Conservation (phyloP, 2,329 filamentous ascomycete species). For the Talaromyces sp. region DNA sequence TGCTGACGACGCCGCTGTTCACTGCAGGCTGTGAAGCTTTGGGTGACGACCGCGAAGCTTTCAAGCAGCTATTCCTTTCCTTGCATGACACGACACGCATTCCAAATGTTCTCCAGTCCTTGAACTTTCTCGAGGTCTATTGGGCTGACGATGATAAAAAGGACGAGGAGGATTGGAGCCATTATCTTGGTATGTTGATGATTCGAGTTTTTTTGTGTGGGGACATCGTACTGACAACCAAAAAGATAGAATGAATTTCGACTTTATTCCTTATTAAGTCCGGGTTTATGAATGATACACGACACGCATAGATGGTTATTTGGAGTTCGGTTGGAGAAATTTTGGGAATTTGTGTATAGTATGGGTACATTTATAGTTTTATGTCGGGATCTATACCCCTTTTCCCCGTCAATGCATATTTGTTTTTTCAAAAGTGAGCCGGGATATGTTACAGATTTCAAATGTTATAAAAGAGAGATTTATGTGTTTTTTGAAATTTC, state of each 20-base stretch:
- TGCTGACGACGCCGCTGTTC: slow-evolving; percentile 40
- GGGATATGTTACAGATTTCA: background rate
- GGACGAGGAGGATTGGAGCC: slow-evolving; percentile 34
- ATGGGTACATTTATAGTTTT: background rate
- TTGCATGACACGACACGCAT: slow-evolving; percentile 37
- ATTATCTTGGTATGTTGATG: slow-evolving; percentile 30
- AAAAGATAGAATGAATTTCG: slow-evolving; percentile 14
- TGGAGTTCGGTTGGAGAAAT: background rate
- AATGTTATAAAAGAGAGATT: background rate
- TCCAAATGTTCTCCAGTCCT: slow-evolving; percentile 37
- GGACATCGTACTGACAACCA: background rate
- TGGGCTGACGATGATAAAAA: slow-evolving; percentile 26
- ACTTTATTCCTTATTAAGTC: slow-evolving; percentile 15
- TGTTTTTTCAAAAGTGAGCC: background rate
- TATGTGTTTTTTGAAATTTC: no score
- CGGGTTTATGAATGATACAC: background rate
- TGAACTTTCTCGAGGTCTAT: slow-evolving; percentile 37
- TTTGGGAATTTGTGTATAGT: background rate
- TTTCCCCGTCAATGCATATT: background rate
- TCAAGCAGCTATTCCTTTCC: slow-evolving; percentile 26
- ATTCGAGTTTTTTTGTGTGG: background rate
- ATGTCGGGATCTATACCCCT: slow-evolving; percentile 1
- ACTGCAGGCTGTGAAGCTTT: slow-evolving; percentile 39
- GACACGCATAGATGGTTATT: background rate
- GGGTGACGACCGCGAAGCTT: slow-evolving; percentile 29